Conservation (phyloP, 169 alveolate species). For the Cryptosporidium meleagridis region DNA sequence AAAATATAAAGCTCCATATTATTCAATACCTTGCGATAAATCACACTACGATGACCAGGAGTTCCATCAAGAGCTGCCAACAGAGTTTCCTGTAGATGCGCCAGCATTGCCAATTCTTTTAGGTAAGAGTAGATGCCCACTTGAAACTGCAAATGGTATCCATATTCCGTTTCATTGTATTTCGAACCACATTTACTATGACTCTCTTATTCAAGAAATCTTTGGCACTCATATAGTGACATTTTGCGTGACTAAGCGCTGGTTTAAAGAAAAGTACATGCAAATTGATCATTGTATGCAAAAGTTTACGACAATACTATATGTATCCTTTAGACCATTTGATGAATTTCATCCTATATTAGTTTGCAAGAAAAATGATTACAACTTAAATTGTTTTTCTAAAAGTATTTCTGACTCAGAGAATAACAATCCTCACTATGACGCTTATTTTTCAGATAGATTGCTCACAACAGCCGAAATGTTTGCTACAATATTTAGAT, state of each 20-base stretch:
- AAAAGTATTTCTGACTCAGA: neutral
- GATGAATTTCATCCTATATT: constrained; percentile 17
- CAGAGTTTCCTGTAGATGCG: constrained; percentile 69
- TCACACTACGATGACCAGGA: neutral
- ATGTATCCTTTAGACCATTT: constrained; percentile 21
- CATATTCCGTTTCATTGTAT: constrained; percentile 67
- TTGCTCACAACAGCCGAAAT: constrained; percentile 17
- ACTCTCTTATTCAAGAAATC: constrained; percentile 54
- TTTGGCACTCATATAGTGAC: constrained; percentile 48
- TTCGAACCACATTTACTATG: constrained; percentile 64
- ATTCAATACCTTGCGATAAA: neutral
- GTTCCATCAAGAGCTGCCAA: constrained; percentile 49
- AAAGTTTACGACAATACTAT: constrained; percentile 42
- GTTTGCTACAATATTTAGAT: constrained; percentile 55
- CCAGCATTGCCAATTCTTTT: constrained; percentile 68
- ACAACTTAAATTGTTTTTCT: neutral
- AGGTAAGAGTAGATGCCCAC: constrained; percentile 56
- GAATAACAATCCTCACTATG: neutral
- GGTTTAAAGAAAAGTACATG: neutral
- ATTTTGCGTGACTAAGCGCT: constrained; percentile 48
- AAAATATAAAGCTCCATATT: constrained; percentile 20
- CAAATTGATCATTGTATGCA: neutral
- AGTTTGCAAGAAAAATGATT: constrained; percentile 6
- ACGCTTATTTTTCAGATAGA: neutral
- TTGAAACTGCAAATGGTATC: constrained; percentile 25